Evolutionary conservation across 1,284 basidiomycete genomes (phyloP), one percentile per base, ranked within the genome.

Genomic region (Cerioporus squamosus): DNA sequence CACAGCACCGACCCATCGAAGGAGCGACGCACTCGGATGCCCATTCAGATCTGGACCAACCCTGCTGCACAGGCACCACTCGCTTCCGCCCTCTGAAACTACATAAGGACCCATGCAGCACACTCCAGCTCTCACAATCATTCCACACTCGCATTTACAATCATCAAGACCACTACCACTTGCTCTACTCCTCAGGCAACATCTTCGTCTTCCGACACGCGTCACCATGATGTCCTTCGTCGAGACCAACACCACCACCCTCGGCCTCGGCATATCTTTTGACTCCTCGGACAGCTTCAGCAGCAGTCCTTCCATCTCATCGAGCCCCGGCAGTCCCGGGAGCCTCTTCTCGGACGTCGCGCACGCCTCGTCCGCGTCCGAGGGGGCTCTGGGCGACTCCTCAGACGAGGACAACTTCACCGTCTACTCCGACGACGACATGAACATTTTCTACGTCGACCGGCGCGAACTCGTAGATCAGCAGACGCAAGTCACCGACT

Each of bases 301-400:
- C 24, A 31, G 53, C 20, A 51, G 53, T 44, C 39, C 45, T 49
- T 24, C 49, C 9, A 46, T 51, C 43, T 48, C 50, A 24, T 52
- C 52, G 24, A 54, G 53, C 45, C 53, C 52, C n/a, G 53, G 45
- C 39, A n/a, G 26, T 15, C 26, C 10, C 5, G 24, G 8, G 23
- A 43, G 48, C 48, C 38, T 57, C 55, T 61, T 57, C 53, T 60
- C 58, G 15, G 49, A 60, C 29, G 26, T 44, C 29, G 18, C 44
- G 14, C 48, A 31, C 23, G 7, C 17, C 23, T 31, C 39, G 3
- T 54, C 59, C 51, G 6, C 50, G 18, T 29, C 46, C 38, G 15
- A 49, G 45, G 23, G 2, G 29, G 14, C 23, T 12, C 10, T 49
- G 4, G 47, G 5, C 12, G 38, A 24, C 43, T 54, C 47, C 17